Evolutionary conservation across 2,329 filamentous ascomycete genomes (phyloP).

Genomic region (Orbilia oligospora): DNA sequence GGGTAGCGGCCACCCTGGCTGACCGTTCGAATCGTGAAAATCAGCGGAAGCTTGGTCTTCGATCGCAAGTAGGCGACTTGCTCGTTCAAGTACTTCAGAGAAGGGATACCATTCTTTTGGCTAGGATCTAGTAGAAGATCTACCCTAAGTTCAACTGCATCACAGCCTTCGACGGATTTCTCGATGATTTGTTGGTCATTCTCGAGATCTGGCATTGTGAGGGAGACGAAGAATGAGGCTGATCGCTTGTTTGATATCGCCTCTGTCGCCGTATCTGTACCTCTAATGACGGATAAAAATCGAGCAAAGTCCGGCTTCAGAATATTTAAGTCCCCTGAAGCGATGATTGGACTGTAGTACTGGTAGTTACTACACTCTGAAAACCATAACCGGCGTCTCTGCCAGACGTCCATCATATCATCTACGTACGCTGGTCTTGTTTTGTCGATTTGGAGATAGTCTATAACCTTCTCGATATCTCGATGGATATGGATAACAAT

Average conservation of each 20-base stretch:
- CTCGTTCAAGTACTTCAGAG: conserved; percentile 81
- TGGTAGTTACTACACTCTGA: conserved; percentile 93
- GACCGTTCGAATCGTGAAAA: conserved; percentile 90
- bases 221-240: conserved; percentile 90
- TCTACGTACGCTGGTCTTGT: conserved; percentile 92
- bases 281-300: conserved; percentile 80
- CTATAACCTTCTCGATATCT: conserved; percentile 87
- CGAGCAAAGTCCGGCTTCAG: conserved; percentile 79
- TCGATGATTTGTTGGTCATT: conserved; percentile 72
- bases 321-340: conserved; percentile 70
- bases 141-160: conserved; percentile 94
- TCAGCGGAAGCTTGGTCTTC: conserved; percentile 80
- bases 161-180: conserved; percentile 82
- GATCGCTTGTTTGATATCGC: conserved; percentile 75
- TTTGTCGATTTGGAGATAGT: conserved; percentile 89
- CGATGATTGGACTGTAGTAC: conserved; percentile 83
- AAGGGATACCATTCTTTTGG: conserved; percentile 72
- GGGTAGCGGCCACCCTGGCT: conserved; percentile 91
- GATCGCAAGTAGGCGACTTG: conserved; percentile 86
- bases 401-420: conserved; percentile 91
- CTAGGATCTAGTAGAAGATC: conserved; percentile 84
- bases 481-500: conserved; percentile 89
- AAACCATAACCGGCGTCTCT: conserved; percentile 90
- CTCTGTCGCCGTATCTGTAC: conserved; percentile 73
- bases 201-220: conserved; percentile 82